These are phyloP conservation scores for Colletotrichum orbiculare DNA, from an alignment of 2,329 filamentous ascomycete genomes.

Conservation along the genomic window DNA sequence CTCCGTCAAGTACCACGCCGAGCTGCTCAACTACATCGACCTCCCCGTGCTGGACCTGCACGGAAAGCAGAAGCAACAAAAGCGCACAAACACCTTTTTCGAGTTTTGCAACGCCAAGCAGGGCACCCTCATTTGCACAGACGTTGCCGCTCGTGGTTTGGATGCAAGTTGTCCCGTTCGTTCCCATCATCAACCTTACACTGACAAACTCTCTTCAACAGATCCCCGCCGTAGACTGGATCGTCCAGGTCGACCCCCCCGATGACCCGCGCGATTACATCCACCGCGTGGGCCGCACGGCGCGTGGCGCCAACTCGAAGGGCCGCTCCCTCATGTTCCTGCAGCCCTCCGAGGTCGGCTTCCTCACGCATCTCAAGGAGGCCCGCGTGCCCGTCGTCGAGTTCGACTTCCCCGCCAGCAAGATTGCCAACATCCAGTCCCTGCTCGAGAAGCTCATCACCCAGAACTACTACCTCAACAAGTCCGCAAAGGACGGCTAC, in stretches of 20 bases:
- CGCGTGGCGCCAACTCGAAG: slow-evolving; percentile 83
- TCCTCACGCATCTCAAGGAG: slow-evolving; percentile 90
- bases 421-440: slow-evolving; percentile 89
- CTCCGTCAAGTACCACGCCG: slow-evolving; percentile 94
- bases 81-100: slow-evolving; percentile 98
- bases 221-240: slow-evolving; percentile 81
- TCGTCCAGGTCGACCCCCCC: slow-evolving; percentile 94
- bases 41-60: slow-evolving; percentile 87
- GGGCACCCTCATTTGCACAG: slow-evolving; percentile 93
- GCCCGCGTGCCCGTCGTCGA: slow-evolving; percentile 94
- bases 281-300: slow-evolving; percentile 95
- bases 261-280: slow-evolving; percentile 94
- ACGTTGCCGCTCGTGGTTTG: slow-evolving; percentile 93
- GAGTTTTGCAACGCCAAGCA: slow-evolving; percentile 84
- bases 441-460: slow-evolving; percentile 94
- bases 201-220: neutral
- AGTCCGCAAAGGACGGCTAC: slow-evolving; percentile 82
- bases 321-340: slow-evolving; percentile 94
- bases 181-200: neutral
- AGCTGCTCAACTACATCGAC: slow-evolving; percentile 98
- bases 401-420: slow-evolving; percentile 93
- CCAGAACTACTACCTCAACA: slow-evolving; percentile 97
- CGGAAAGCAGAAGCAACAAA: slow-evolving; percentile 98
- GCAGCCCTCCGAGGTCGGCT: slow-evolving; percentile 90
- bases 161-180: slow-evolving; percentile 68